A percentile compares a stretch with the other conserved stretches of the same genome.
These are phyloP conservation scores for Amylocystis lapponica DNA, from an alignment of 768 basidiomycete species.

Conservation along the genomic window DNA sequence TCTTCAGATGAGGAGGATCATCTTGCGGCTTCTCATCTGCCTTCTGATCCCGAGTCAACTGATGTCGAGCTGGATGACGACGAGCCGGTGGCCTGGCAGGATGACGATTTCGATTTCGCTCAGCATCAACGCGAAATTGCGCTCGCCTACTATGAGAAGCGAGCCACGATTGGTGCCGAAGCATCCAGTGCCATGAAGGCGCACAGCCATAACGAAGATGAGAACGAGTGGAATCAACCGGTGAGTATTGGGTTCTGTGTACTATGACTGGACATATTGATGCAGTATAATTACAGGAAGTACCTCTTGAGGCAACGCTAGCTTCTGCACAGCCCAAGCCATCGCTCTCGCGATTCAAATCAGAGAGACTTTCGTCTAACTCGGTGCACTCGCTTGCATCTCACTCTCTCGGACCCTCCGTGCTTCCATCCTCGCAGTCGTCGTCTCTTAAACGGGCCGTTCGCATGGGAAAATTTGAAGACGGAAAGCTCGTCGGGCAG, in stretches of 20 bases:
- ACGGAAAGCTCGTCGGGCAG: constrained; percentile 22
- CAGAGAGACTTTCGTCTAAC: constrained; percentile 29
- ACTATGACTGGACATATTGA: constrained; percentile 1
- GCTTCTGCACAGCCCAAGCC: constrained; percentile 38
- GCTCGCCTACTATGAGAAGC: constrained; percentile 62
- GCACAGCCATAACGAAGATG: constrained; percentile 34
- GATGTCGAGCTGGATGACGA: constrained; percentile 18
- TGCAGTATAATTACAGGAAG: constrained; percentile 28
- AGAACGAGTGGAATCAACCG: constrained; percentile 38
- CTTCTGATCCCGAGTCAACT: constrained; percentile 2
- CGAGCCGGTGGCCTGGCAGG: constrained; percentile 43
- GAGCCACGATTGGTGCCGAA: constrained; percentile 48
- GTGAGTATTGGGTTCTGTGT: constrained; percentile 26
- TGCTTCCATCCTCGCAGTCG: constrained; percentile 24
- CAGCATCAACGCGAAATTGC: constrained; percentile 72
- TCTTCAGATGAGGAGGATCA: constrained; percentile 21
- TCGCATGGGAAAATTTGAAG: constrained; percentile 25
- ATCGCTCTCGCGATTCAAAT: constrained; percentile 60
- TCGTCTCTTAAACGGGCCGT: constrained; percentile 21
- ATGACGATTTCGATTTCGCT: constrained; percentile 54
- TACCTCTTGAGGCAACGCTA: constrained; percentile 37
- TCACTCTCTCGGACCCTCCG: constrained; percentile 23
- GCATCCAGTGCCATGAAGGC: constrained; percentile 46
- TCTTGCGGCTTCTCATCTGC: constrained; percentile 10
- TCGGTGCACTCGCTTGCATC: constrained; percentile 17